Base-by-base conservation (phyloP, 1,284 basidiomycete species). In the Microbotryomycetes sp. region DNA sequence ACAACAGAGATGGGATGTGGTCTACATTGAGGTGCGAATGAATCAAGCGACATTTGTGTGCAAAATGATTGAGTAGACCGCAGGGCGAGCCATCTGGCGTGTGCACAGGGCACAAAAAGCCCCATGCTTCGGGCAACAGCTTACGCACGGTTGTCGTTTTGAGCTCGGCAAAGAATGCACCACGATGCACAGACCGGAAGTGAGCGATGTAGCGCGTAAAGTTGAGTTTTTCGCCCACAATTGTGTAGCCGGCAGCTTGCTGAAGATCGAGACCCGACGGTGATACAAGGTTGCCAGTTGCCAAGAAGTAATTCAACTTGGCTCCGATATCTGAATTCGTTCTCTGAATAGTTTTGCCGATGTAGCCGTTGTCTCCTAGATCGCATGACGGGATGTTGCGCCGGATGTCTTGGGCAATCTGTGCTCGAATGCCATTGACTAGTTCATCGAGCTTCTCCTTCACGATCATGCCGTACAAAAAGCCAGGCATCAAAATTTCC, bases 61-160 rank as follows among this genome's bases (percentile, higher is more conserved):
- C 91, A 50, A 99, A 83, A 75, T 99, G 96, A 77, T 98, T 99
- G 62, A 99, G 83, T 28, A 99, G 83, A 76, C 96, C 96, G 76
- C 96, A 99, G 11, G 96, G 96, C 26, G 92, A 84, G 69, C 96
- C 96, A 80, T 99, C 96, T 28, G 96, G 96, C 2, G 96, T 99
- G 75, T 99, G 96, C 7, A 98, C 96, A 18, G 96, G 96, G 73
- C 96, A 99, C 11, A 99, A 79, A 81, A 99, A 99, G 59, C 94
- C 94, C 96, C 96, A 99, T 41, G 96, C 90, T 78, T 99, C 96
- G 15, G 96, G 96, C 23, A 98, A 80, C 62, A 99, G 79, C 77
- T 98, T 98, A 72, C 96, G 88, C 52, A 99, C 96, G 24, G 92
- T 87, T 0, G 96, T 99, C 1, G 96, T 99, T 81, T 98, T 98